Conservation (phyloP, 805 yeast genomes). For the Wickerhamiella shivajii region DNA sequence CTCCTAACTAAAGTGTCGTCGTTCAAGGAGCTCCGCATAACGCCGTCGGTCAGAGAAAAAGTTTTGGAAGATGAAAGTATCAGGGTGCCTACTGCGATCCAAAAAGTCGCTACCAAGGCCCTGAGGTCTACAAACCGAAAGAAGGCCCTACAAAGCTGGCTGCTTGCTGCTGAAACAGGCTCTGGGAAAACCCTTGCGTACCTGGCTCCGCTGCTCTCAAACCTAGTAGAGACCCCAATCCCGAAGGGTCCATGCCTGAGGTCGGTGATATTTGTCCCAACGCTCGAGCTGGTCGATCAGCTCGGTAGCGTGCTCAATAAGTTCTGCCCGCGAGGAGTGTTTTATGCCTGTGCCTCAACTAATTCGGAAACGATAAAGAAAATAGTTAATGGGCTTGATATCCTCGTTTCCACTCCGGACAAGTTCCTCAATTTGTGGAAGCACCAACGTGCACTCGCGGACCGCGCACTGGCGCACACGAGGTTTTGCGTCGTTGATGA, state of each 20-base stretch:
- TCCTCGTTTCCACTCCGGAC: slow-evolving; percentile 75
- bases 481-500: slow-evolving; percentile 69
- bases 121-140: slow-evolving; percentile 28
- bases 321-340: slow-evolving; percentile 12
- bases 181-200: slow-evolving; percentile 95
- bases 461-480: slow-evolving; percentile 29
- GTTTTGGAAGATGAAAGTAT: slow-evolving; percentile 27
- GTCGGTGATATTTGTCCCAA: slow-evolving; percentile 71
- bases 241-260: slow-evolving; percentile 35
- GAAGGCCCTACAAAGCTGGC: slow-evolving; percentile 41
- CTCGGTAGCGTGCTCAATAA: slow-evolving; percentile 34
- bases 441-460: slow-evolving; percentile 20
- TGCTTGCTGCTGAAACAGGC: slow-evolving; percentile 93
- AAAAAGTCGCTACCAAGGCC: slow-evolving; percentile 54
- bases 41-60: slow-evolving; percentile 51
- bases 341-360: not conserved
- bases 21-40: slow-evolving; percentile 52
- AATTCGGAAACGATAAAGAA: slow-evolving; percentile 17
- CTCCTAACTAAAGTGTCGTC: slow-evolving; percentile 38
- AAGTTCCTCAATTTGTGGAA: slow-evolving; percentile 35
- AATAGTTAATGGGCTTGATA: slow-evolving; percentile 41
- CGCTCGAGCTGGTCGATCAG: slow-evolving; percentile 77
- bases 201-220: slow-evolving; percentile 58
- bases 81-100: slow-evolving; percentile 62
- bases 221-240: slow-evolving; percentile 33